phyloP scores from a whole-genome alignment of 1,284 basidiomycete genomes.

The Leccinum pachyderme region DNA sequence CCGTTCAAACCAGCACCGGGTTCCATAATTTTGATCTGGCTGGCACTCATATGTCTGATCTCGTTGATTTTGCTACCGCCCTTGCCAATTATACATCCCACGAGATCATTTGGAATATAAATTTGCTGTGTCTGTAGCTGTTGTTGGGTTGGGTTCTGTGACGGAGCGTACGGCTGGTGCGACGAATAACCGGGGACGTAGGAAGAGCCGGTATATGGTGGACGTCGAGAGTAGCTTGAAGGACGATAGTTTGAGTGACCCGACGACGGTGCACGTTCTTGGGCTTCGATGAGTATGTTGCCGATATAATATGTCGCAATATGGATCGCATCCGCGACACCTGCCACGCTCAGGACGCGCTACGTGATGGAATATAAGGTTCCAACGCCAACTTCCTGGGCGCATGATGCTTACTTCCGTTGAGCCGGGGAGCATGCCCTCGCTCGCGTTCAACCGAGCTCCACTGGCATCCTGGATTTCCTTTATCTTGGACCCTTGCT shows the following conservation, averaged over 20 bases:
- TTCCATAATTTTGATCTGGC: constrained; percentile 99
- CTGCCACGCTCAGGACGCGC: constrained; percentile 95
- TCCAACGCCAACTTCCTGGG: constrained; percentile 3
- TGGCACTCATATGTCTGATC: constrained; percentile 90
- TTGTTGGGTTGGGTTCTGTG: constrained; percentile 39
- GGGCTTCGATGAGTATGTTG: constrained; percentile 93
- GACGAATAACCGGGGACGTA: constrained; percentile 63
- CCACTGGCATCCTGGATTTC: constrained; percentile 99
- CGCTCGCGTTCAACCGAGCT: constrained; percentile 93
- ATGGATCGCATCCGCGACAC: constrained; percentile 99
- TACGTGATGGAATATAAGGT: constrained; percentile 34
- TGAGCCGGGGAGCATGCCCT: constrained; percentile 98
- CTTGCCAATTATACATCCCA: constrained; percentile 98
- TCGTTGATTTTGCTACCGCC: constrained; percentile 99
- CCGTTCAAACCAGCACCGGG: constrained; percentile 81
- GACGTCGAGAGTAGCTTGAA: constrained; percentile 50
- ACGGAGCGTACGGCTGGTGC: constrained; percentile 45
- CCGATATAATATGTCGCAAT: constrained; percentile 99
- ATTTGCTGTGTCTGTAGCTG: constrained; percentile 96
- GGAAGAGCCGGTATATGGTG: constrained; percentile 59
- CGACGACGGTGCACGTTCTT: constrained; percentile 78
- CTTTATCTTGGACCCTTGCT: constrained; percentile 97
- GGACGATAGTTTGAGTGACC: constrained; percentile 57
- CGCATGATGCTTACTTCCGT: constrained; percentile 72
- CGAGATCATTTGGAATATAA: constrained; percentile 96